A percentile compares a stretch with the other conserved stretches of the same genome.
Conservation (phyloP, 202 grass and related monocot genomes). For the Carex arenaria region DNA sequence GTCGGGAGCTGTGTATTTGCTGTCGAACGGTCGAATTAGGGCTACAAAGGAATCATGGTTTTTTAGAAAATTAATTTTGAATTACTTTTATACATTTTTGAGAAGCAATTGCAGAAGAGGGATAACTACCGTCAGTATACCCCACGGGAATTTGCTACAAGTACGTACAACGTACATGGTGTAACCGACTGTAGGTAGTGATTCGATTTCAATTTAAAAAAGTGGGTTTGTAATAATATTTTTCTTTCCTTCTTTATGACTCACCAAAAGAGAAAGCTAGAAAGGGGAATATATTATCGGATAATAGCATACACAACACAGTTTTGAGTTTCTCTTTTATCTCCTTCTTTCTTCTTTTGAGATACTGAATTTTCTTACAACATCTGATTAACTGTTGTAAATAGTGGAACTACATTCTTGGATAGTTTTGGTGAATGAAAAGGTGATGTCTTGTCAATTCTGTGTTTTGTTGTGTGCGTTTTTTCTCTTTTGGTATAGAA, state of each 20-base stretch:
- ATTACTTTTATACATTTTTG: slow-evolving; percentile 84
- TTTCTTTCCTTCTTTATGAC: not conserved
- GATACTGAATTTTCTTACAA: not conserved
- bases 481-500: not conserved
- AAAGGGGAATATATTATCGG: not conserved
- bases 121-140: slow-evolving; percentile 62
- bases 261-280: slow-evolving; percentile 4
- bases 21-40: slow-evolving; percentile 70
- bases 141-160: slow-evolving; percentile 73
- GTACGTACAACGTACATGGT: slow-evolving; percentile 89
- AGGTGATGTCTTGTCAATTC: not conserved
- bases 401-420: not conserved
- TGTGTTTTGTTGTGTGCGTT: not conserved
- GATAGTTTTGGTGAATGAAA: not conserved
- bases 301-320: not conserved
- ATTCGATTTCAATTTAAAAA: not conserved
- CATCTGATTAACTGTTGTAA: slow-evolving; percentile 3
- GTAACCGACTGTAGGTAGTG: slow-evolving; percentile 23
- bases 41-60: slow-evolving; percentile 92
- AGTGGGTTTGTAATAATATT: slow-evolving; percentile 10
- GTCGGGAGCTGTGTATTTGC: slow-evolving; percentile 67
- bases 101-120: slow-evolving; percentile 77
- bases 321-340: not conserved
- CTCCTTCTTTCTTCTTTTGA: not conserved
- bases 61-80: slow-evolving; percentile 91